phyloP scores from a whole-genome alignment of 2,329 filamentous ascomycete genomes.

The Cladophialophora exuberans region DNA sequence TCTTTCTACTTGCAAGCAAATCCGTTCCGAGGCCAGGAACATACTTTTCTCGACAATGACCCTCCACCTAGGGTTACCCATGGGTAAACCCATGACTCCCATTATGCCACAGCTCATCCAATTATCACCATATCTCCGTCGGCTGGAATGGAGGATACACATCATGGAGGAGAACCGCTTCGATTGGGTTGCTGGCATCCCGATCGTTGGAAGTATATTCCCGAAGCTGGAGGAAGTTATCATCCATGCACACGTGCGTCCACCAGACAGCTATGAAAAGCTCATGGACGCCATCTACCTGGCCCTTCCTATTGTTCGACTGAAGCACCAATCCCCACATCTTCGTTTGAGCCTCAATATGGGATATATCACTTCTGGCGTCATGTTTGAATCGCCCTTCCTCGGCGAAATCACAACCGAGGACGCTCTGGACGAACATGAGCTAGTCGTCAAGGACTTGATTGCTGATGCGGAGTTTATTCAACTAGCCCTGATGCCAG shows the following conservation, averaged over 20 bases:
- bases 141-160: constrained; percentile 16
- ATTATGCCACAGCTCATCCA: background rate
- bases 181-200: constrained; percentile 5
- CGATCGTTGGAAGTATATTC: constrained; percentile 7
- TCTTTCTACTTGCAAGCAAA: constrained; percentile 25
- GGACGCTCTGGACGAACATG: constrained; percentile 22
- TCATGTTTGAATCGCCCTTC: constrained; percentile 18
- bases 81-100: background rate
- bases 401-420: constrained; percentile 18
- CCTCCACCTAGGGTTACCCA: constrained; percentile 9
- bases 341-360: constrained; percentile 11
- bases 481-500: constrained; percentile 4
- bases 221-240: constrained; percentile 10
- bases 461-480: constrained; percentile 22
- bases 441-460: constrained; percentile 20
- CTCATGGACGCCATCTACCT: constrained; percentile 12
- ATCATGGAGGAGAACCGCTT: constrained; percentile 19
- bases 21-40: constrained; percentile 14
- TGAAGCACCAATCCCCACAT: background rate
- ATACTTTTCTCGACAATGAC: constrained; percentile 9
- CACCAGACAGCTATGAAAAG: constrained; percentile 16
- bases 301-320: constrained; percentile 15
- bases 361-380: constrained; percentile 12
- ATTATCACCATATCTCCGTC: constrained; percentile 10
- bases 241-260: constrained; percentile 24